Evolutionary conservation across 2,329 filamentous ascomycete genomes (phyloP), one percentile per base, ranked within the genome.

Genomic region (Esteya vermicola): DNA sequence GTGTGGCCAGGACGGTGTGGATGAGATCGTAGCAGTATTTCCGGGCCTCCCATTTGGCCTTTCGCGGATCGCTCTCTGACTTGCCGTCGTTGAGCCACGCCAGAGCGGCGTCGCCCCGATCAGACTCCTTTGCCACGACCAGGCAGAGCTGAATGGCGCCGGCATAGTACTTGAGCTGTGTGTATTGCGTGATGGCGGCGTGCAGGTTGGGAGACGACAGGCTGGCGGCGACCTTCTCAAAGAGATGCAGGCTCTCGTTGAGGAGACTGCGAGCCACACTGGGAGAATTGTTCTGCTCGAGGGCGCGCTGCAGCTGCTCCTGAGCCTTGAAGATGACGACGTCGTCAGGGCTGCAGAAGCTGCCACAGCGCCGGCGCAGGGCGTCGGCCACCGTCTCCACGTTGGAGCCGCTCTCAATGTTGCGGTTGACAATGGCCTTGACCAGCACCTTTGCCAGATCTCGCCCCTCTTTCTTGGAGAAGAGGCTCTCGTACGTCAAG

Each of bases 291-390:
- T 78, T 75, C 36, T 83, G 75, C 56, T 95, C 88, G 3, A 79
- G 78, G 1, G 89, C 89, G 49, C 85, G 75, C 65, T 94, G 93
- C 39, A 96, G 65, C 52, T 89, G 83, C 58, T 98, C 91, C 56
- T 96, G 89, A 0, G 91, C 91, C 60, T 94, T 96, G 76, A 98
- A 98, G 50, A 95, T 89, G 47, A 96, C 78, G 2, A 96, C 91
- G 62, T 98, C 91, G 48, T 98, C 89, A 1, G 89, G 79, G 52
- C 88, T 95, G 58, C 91, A 98, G 70, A 98, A 98, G 60, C 83
- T 95, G 46, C 91, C 93, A 51, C 91, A 98, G 51, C 88, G 76
- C 50, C 91, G 73, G 35, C 91, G 75, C 37, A 98, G 64, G n/a
- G 88, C 85, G 58, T 98, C 91, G 0, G 91, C 89, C 20, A 98